These are phyloP conservation scores for Chloris gayana DNA, from an alignment of 176 grass and related monocot species.

Conservation along the genomic window DNA sequence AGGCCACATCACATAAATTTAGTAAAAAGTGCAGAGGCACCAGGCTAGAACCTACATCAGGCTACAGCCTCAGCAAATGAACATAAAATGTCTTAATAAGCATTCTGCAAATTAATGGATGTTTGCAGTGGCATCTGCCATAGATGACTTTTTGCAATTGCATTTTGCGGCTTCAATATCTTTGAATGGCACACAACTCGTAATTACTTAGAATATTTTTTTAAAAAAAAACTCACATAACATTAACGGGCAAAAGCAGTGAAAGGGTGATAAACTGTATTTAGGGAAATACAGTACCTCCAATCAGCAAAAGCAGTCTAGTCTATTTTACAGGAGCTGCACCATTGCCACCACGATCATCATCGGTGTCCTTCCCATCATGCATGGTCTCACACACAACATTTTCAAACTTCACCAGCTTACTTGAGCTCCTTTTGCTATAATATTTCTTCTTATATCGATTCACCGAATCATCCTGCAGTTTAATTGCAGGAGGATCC, in stretches of 20 bases:
- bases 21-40: neutral
- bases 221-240: neutral
- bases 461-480: slow-evolving; percentile 32
- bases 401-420: slow-evolving; percentile 27
- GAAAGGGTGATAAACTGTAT: neutral
- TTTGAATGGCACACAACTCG: slow-evolving; percentile 9
- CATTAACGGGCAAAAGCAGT: neutral
- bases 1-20: neutral
- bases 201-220: neutral
- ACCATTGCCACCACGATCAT: slow-evolving; percentile 18
- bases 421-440: slow-evolving; percentile 44
- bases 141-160: neutral
- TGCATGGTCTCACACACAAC: neutral
- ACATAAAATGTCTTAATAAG: neutral
- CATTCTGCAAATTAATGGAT: slow-evolving; percentile 15
- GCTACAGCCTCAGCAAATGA: neutral
- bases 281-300: slow-evolving; percentile 22
- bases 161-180: slow-evolving; percentile 1
- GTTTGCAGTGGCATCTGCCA: neutral
- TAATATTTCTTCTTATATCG: slow-evolving; percentile 63
- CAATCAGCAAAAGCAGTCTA: slow-evolving; percentile 23
- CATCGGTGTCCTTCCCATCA: slow-evolving; percentile 23
- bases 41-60: neutral
- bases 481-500: slow-evolving; percentile 12
- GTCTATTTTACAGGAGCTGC: slow-evolving; percentile 35